These are phyloP conservation scores for Aurantiochytrium sp. DNA, from an alignment of 108 stramenopile genomes.

Conservation along the genomic window DNA sequence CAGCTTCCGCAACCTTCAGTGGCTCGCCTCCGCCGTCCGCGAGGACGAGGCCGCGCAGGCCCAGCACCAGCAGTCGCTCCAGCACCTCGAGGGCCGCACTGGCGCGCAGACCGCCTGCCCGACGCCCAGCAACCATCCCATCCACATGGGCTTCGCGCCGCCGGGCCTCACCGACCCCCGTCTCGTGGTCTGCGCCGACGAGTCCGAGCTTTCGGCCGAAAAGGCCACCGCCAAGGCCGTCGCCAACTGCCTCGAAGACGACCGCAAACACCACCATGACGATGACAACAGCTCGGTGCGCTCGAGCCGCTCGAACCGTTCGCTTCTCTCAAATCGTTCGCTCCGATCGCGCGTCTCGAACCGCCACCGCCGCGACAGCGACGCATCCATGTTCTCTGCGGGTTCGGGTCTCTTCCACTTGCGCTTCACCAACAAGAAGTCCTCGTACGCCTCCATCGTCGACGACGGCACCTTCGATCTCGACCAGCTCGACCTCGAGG, in stretches of 20 bases:
- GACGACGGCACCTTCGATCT: not conserved
- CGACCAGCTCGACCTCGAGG: not conserved
- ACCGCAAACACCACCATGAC: not conserved
- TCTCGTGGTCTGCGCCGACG: too few relatives aligned
- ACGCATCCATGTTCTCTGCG: not conserved
- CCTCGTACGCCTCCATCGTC: not conserved
- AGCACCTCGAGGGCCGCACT: too few relatives aligned
- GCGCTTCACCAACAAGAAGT: not conserved
- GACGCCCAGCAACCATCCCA: not conserved
- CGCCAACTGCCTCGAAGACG: not conserved
- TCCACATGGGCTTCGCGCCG: not conserved
- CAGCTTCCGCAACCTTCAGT: not conserved
- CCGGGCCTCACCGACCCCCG: too few relatives aligned
- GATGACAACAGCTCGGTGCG: not conserved
- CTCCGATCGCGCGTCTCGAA: not conserved
- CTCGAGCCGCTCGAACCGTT: not conserved
- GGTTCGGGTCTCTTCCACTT: not conserved
- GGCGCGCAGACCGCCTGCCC: too few relatives aligned
- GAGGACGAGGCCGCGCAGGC: not conserved
- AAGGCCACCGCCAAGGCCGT: not conserved
- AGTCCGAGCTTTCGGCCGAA: not conserved
- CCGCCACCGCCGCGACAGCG: not conserved
- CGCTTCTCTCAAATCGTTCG: not conserved
- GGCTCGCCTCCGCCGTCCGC: not conserved
- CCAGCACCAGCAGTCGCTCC: not conserved